These are phyloP conservation scores for Phytophthora macrochlamydospora DNA, from an alignment of 352 stramenopile genomes.

Conservation along the genomic window DNA sequence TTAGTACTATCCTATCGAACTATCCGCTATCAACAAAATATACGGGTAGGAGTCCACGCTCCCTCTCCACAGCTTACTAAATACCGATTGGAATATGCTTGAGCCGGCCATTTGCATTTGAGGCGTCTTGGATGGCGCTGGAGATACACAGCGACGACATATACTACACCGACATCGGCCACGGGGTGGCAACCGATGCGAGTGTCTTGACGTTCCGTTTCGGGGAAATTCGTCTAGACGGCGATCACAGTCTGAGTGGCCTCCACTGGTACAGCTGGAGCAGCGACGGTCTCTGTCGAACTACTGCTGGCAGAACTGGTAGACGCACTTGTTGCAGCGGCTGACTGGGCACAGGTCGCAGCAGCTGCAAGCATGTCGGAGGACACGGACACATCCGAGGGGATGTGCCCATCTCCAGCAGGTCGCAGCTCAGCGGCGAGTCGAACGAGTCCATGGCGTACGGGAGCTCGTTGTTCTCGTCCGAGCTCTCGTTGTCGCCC, in stretches of 20 bases:
- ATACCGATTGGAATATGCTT: conserved; percentile 31
- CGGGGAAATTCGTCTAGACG: conserved; percentile 20
- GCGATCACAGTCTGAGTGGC: conserved; percentile 24
- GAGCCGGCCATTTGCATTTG: conserved; percentile 19
- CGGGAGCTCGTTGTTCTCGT: conserved; percentile 64
- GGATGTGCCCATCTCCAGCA: conserved; percentile 72
- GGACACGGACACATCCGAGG: conserved; percentile 58
- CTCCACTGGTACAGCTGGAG: conserved; percentile 16
- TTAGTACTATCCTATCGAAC: conserved; percentile 35
- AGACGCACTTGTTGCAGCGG: conserved; percentile 2
- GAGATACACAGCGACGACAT: conserved; percentile 25
- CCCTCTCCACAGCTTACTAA: conserved; percentile 37
- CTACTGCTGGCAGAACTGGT: conserved; percentile 12
- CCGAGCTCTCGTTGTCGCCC: conserved; percentile 55
- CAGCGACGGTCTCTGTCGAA: conserved; percentile 15
- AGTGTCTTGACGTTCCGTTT: conserved; percentile 11
- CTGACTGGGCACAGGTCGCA: conserved; percentile 28
- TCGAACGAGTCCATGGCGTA: conserved; percentile 70
- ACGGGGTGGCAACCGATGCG: background rate
- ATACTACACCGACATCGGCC: conserved; percentile 31
- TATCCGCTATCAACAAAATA: conserved; percentile 34
- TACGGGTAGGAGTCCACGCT: conserved; percentile 16
- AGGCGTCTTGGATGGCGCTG: conserved; percentile 14
- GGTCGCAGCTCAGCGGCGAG: conserved; percentile 46
- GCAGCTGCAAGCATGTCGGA: conserved; percentile 56